These are phyloP conservation scores for Elsinoe batatas DNA, from an alignment of 2,329 filamentous ascomycete species.

Conservation along the genomic window DNA sequence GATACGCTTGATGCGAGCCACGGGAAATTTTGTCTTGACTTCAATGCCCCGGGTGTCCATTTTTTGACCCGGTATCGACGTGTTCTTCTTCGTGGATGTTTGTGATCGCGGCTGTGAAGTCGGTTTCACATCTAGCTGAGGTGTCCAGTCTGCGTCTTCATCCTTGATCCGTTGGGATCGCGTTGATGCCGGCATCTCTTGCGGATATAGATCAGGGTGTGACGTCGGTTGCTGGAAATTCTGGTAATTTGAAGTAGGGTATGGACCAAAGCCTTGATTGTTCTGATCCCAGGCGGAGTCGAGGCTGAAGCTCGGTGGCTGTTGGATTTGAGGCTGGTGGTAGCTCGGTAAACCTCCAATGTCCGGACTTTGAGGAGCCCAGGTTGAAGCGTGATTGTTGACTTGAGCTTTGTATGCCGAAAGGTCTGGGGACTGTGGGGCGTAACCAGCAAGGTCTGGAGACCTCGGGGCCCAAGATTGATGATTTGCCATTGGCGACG, in stretches of 20 bases:
- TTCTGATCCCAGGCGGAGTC: slow-evolving; percentile 11
- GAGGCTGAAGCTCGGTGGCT: slow-evolving; percentile 16
- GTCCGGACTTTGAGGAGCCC: slow-evolving; percentile 31
- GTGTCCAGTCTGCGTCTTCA: slow-evolving; percentile 14
- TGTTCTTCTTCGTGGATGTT: neutral
- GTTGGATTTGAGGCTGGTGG: slow-evolving; percentile 19
- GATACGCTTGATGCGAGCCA: slow-evolving; percentile 94
- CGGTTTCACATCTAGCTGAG: neutral
- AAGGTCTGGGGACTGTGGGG: slow-evolving; percentile 31
- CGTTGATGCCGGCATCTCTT: slow-evolving; percentile 15
- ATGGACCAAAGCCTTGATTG: slow-evolving; percentile 12
- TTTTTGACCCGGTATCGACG: slow-evolving; percentile 13
- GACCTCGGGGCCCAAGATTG: slow-evolving; percentile 32
- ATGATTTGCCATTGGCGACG: slow-evolving; percentile 10
- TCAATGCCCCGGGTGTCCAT: slow-evolving; percentile 45
- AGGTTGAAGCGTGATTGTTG: slow-evolving; percentile 14
- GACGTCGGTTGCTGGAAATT: slow-evolving; percentile 12
- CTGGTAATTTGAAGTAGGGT: slow-evolving; percentile 10
- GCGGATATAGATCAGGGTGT: slow-evolving; percentile 14
- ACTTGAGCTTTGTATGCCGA: slow-evolving; percentile 21
- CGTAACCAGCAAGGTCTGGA: slow-evolving; percentile 41
- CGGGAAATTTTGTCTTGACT: slow-evolving; percentile 92
- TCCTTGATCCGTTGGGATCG: slow-evolving; percentile 18
- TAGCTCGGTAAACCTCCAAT: slow-evolving; percentile 26
- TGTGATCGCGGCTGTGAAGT: slow-evolving; percentile 8